A percentile compares a stretch with the other conserved stretches of the same genome.
Conservation (phyloP, 805 yeast genomes). For the Wickerhamomyces mucosus region DNA sequence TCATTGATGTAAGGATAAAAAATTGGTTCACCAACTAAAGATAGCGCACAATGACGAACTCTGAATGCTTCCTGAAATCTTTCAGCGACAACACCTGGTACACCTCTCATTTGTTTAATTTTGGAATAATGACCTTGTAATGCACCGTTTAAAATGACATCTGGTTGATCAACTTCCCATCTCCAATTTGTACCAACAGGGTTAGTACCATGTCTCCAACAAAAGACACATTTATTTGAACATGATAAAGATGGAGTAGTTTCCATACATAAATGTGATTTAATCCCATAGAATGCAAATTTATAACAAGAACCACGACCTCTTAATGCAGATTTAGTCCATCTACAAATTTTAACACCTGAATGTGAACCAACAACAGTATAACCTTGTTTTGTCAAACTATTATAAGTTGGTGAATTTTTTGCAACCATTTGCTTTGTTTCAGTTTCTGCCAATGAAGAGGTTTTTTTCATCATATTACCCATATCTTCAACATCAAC, state of each 20-base stretch:
- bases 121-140: constrained; percentile 82
- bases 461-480: constrained; percentile 21
- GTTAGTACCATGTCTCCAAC: constrained; percentile 97
- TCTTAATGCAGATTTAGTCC: constrained; percentile 92
- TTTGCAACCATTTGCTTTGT: constrained; percentile 82
- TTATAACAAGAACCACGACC: constrained; percentile 94
- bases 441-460: constrained; percentile 8
- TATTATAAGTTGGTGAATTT: constrained; percentile 80
- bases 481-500: constrained; percentile 92
- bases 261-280: constrained; percentile 90
- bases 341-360: constrained; percentile 89
- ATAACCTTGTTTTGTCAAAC: constrained; percentile 88
- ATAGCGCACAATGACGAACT: constrained; percentile 85
- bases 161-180: constrained; percentile 92
- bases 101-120: constrained; percentile 91
- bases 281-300: constrained; percentile 85
- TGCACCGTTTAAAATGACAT: constrained; percentile 75
- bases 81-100: constrained; percentile 87
- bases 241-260: constrained; percentile 91
- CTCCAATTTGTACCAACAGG: constrained; percentile 96
- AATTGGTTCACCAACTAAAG: constrained; percentile 91
- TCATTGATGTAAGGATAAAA: constrained; percentile 87
- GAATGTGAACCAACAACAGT: constrained; percentile 91
- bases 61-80: constrained; percentile 86
- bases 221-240: constrained; percentile 90